A percentile compares a stretch with the other conserved stretches of the same genome.
These are phyloP conservation scores for Sporopachydermia cereana DNA, from an alignment of 1,139 yeast species.

Conservation along the genomic window DNA sequence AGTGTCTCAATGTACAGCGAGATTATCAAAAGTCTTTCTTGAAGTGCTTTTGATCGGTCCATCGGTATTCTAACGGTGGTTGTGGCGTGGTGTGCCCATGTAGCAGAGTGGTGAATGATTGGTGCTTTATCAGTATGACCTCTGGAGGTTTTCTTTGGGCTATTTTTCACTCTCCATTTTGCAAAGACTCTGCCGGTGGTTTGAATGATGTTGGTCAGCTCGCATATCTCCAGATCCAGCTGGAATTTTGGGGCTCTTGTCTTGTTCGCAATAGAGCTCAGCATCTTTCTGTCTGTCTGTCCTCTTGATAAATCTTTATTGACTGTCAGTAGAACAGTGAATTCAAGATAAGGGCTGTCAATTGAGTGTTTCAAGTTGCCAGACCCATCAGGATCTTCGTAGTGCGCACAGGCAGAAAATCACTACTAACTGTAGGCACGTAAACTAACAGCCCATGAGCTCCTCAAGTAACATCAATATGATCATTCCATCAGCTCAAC, in stretches of 20 bases:
- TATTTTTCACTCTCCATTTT: constrained; percentile 42
- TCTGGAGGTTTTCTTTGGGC: constrained; percentile 29
- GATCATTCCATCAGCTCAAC: no score
- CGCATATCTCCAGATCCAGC: constrained; percentile 48
- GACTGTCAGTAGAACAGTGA: no score
- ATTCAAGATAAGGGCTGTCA: no score
- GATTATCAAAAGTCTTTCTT: constrained; percentile 25
- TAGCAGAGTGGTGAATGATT: constrained; percentile 37
- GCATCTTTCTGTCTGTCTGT: no score
- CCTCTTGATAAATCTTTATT: no score
- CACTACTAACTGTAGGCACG: no score
- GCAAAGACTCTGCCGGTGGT: constrained; percentile 58
- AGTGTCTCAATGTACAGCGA: constrained; percentile 26
- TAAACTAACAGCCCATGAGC: no score
- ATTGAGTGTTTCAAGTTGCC: no score
- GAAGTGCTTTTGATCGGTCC: constrained; percentile 24
- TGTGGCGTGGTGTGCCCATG: constrained; percentile 33
- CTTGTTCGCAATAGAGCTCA: constrained; percentile 10
- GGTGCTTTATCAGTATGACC: constrained; percentile 34
- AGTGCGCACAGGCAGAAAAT: no score
- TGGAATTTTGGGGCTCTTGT: constrained; percentile 38
- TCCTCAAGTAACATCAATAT: no score
- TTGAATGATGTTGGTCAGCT: constrained; percentile 74
- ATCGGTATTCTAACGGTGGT: constrained; percentile 31
- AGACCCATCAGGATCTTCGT: no score